Evolutionary conservation across 2,329 filamentous ascomycete genomes (phyloP), one percentile per base, ranked within the genome.

Genomic region (Aphanoascus verrucosus): DNA sequence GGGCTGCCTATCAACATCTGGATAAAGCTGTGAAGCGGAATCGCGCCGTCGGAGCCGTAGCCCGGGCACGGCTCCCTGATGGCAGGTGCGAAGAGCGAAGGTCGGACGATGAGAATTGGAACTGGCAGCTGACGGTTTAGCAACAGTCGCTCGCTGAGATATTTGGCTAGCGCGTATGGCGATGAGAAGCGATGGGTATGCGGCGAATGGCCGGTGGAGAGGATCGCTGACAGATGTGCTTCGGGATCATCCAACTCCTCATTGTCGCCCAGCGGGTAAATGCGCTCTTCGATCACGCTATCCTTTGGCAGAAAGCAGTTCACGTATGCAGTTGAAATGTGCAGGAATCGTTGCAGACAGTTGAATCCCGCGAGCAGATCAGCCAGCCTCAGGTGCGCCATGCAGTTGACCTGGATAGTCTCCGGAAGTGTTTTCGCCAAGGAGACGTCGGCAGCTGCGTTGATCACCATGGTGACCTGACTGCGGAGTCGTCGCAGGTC

Each of bases 361-460:
- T 5, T 19, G 28, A 50, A 50, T 11, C 35, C 19, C 14, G 48
- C 48, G 11, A 50, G 48, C 48, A 50, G 28, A 20, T 34, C 34
- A 41, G 17, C 41, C 32, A 50, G 37, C 20, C 15, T 23, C 37
- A 50, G 32, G 7, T 40, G 23, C 7, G 59, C 42, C 17, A 53
- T 40, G 45, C 57, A 58, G 19, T 62, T 62, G 14, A 52, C 6
- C 4, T 49, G 51, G 8, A 60, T 49, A 1, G 60, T 55, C 1
- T 52, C 54, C 6, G 19, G 9, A 2, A 60, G 57, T 11, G 51
- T 31, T 20, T 56, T 52, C 8, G 53, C 48, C 2, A 61, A 45
- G 1, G 59, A 59, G 2, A 61, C 54, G 20, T 58, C 53, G 0
- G 57, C 61, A 6, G 58, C 60, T 2, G 59, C 31, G 20, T 62